A percentile compares a stretch with the other conserved stretches of the same genome.
Conservation (phyloP, 495 filamentous ascomycete genomes). For the Penicillium mononematosum region DNA sequence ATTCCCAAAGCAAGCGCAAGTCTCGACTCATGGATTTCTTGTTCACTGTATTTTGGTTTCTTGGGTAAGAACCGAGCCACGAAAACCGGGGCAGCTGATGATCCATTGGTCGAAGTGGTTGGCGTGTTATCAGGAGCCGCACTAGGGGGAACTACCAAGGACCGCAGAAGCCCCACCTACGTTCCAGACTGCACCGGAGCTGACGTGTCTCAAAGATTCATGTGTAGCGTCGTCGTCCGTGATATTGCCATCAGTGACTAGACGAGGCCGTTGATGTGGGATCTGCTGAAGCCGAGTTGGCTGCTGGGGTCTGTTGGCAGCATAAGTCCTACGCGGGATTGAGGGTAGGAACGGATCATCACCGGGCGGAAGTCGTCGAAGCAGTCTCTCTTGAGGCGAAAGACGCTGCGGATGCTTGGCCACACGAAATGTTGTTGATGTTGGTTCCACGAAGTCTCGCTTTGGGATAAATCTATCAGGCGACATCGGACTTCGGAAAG, state of each 20-base stretch:
- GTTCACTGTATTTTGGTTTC: slow-evolving; percentile 55
- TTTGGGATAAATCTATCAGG: slow-evolving; percentile 72
- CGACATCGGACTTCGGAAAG: slow-evolving; percentile 23
- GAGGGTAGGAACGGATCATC: slow-evolving; percentile 65
- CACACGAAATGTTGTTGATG: slow-evolving; percentile 60
- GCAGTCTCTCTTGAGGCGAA: slow-evolving; percentile 57
- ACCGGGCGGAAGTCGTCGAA: slow-evolving; percentile 54
- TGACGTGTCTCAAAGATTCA: slow-evolving; percentile 46
- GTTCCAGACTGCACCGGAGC: slow-evolving; percentile 73
- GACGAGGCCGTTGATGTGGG: slow-evolving; percentile 37
- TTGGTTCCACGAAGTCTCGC: slow-evolving; percentile 43
- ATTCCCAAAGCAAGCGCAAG: slow-evolving; percentile 83
- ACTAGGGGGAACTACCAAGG: slow-evolving; percentile 36
- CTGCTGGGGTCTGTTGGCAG: slow-evolving; percentile 24
- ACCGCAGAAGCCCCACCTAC: slow-evolving; percentile 66
- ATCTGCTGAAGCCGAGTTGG: slow-evolving; percentile 19
- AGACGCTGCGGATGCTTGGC: slow-evolving; percentile 62
- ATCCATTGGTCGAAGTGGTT: slow-evolving; percentile 62
- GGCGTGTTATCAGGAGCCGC: slow-evolving; percentile 61
- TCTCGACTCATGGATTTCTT: slow-evolving; percentile 69
- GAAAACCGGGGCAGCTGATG: slow-evolving; percentile 73
- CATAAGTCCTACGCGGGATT: slow-evolving; percentile 16
- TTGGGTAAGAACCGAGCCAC: slow-evolving; percentile 63
- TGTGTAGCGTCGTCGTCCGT: slow-evolving; percentile 8
- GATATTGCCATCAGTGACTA: slow-evolving; percentile 31